phyloP scores from a whole-genome alignment of 371 early-diverging fungal genomes.

The Mucor mucedo region DNA sequence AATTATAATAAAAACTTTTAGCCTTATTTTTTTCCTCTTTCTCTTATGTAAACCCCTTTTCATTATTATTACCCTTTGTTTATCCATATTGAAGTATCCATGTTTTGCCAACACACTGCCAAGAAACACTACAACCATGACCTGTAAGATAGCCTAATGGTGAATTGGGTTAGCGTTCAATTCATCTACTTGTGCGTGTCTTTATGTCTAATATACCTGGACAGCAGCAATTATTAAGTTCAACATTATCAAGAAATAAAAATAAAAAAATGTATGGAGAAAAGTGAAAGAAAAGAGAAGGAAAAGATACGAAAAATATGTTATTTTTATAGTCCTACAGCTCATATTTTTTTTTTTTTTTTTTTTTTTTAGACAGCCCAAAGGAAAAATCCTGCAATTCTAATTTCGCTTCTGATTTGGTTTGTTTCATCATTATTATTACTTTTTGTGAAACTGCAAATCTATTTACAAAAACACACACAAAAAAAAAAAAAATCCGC shows the following conservation, averaged over 20 bases:
- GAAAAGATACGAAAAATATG: neutral
- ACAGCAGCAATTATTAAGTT: constrained; percentile 31
- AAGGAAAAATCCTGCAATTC: constrained; percentile 23
- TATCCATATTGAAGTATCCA: constrained; percentile 52
- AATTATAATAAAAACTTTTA: neutral
- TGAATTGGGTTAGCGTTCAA: no score
- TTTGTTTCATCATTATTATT: constrained; percentile 21
- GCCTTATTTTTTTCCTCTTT: no score
- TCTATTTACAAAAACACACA: no score
- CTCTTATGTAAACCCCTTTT: neutral
- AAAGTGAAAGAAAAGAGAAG: constrained; percentile 3
- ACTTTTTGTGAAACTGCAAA: neutral
- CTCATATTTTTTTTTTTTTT: neutral
- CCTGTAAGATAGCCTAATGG: constrained; percentile 63
- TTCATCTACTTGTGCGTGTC: neutral
- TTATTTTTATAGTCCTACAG: neutral
- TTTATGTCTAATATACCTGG: constrained; percentile 18
- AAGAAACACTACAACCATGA: constrained; percentile 50
- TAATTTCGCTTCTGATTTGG: constrained; percentile 2
- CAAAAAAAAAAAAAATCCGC: neutral
- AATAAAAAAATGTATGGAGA: constrained; percentile 9
- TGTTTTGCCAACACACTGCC: constrained; percentile 52
- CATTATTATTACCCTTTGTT: constrained; percentile 50
- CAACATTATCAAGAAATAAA: constrained; percentile 4
- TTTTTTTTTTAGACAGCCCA: constrained; percentile 6